Base-by-base conservation (phyloP, 768 basidiomycete species). In the Terana coerulea region DNA sequence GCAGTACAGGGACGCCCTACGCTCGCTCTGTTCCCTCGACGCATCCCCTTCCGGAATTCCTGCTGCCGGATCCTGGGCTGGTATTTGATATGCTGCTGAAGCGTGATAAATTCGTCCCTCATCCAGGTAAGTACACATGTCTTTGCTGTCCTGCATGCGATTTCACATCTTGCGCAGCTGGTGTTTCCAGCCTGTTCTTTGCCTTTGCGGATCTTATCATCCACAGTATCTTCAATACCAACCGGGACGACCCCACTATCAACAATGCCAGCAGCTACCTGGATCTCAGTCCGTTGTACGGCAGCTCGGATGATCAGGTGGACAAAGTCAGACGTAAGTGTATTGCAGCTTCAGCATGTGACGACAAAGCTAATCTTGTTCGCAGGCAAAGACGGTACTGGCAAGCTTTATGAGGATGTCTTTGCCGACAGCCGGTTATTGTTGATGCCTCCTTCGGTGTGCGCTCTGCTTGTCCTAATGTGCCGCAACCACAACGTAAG, bases 191-290 rank as follows among this genome's bases (percentile, higher is more conserved):
- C 53, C 68, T 87, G 17, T 86, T 90, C 68, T 91, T 90, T 58
- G 84, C 88, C 0, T 88, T 91, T 59, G 88, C 88, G 11, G 77
- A 88, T 59, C 67, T 90, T 51, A 72, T 91, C 52, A 88, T 87
- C 58, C 88, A 91, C 66, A 75, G 71, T 64, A 75, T 85, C 56
- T 92, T 92, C 71, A 70, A 84, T 56, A 82, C 80, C 9, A 72
- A 71, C 1, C 74, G 79, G 50, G 30, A 45, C 29, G 43, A 55
- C 35, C 45, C 43, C 8, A 43, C 49, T 9, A 39, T 47, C 36
- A 92, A 92, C 60, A 67, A 78, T 36, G 68, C 81, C 0, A 84
- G 81, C 63, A 84, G 83, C 59, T 92, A 92, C 67, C 72, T 92
- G 14, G 90, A 92, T 61, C 63, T 92, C 35, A 83, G 82, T 59